Conservation (phyloP, 2,329 filamentous ascomycete species). For the Sporothrix euskadiensis region DNA sequence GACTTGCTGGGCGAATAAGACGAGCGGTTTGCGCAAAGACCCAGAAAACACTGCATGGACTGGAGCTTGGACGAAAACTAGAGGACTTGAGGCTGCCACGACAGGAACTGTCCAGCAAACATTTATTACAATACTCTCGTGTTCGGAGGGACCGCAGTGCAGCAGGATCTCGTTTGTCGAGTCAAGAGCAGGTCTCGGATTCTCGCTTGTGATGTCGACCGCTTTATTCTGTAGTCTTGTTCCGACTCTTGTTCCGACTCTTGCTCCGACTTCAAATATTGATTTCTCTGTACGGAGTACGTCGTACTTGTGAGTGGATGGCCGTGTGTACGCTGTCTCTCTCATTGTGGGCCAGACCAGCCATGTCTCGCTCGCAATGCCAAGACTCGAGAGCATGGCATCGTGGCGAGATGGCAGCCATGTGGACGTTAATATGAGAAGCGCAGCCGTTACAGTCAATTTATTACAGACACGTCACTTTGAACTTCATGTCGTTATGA, state of each 20-base stretch:
- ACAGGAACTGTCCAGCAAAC: not conserved
- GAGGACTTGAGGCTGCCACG: slow-evolving; percentile 24
- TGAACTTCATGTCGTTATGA: not conserved
- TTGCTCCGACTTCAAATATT: not conserved
- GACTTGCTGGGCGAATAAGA: slow-evolving; percentile 1
- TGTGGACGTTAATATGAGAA: not conserved
- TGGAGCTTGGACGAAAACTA: slow-evolving; percentile 2
- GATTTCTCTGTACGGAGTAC: not conserved
- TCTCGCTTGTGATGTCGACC: not conserved
- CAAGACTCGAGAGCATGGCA: not conserved
- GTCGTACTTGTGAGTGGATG: not conserved
- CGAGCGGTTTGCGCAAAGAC: not conserved
- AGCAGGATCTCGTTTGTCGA: not conserved
- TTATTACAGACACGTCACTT: not conserved
- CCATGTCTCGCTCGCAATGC: not conserved
- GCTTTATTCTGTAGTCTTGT: not conserved
- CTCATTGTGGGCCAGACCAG: not conserved
- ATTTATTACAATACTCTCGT: not conserved
- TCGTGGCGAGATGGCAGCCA: not conserved
- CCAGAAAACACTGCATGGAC: not conserved
- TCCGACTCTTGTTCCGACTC: no score
- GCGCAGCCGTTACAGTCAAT: not conserved
- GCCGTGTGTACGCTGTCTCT: not conserved
- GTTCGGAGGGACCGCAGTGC: slow-evolving; percentile 13
- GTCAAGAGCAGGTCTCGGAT: not conserved